Evolutionary conservation across 2,329 filamentous ascomycete genomes (phyloP).

Genomic region (Tricladium varicosporioides): DNA sequence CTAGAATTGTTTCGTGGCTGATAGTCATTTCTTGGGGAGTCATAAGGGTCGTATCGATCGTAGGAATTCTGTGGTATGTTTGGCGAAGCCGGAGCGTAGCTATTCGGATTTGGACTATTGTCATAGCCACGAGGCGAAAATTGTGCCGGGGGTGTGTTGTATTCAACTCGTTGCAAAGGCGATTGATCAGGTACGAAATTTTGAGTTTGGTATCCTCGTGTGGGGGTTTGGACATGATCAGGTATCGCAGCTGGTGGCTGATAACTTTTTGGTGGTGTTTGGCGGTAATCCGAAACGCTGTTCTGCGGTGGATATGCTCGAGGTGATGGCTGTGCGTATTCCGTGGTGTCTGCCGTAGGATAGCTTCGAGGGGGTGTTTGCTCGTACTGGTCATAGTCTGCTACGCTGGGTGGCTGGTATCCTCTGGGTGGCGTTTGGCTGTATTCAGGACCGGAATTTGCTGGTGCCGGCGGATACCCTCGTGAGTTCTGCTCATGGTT

Average conservation of each 20-base stretch:
- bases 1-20: constrained; percentile 10
- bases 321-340: constrained; percentile 22
- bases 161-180: constrained; percentile 51
- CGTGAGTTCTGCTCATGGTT: constrained; percentile 8
- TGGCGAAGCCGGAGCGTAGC: constrained; percentile 20
- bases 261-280: constrained; percentile 47
- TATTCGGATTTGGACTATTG: constrained; percentile 18
- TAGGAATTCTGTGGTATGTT: constrained; percentile 18
- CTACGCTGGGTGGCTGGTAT: too few species aligned
- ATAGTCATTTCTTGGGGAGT: constrained; percentile 24
- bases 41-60: constrained; percentile 30
- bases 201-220: constrained; percentile 46
- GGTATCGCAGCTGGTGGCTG: constrained; percentile 15
- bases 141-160: constrained; percentile 25
- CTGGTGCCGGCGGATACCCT: too few species aligned
- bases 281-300: constrained; percentile 40
- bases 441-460: too few species aligned
- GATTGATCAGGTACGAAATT: constrained; percentile 49
- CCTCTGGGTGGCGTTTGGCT: too few species aligned
- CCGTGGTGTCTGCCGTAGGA: too few species aligned
- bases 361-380: too few species aligned
- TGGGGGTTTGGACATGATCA: constrained; percentile 47
- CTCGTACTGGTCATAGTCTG: too few species aligned
- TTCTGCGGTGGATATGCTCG: constrained; percentile 43
- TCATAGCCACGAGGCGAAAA: constrained; percentile 25